Evolutionary conservation across 139 green algal genomes (phyloP), one percentile per base, ranked within the genome.

Genomic region (Eudorina sp.): DNA sequence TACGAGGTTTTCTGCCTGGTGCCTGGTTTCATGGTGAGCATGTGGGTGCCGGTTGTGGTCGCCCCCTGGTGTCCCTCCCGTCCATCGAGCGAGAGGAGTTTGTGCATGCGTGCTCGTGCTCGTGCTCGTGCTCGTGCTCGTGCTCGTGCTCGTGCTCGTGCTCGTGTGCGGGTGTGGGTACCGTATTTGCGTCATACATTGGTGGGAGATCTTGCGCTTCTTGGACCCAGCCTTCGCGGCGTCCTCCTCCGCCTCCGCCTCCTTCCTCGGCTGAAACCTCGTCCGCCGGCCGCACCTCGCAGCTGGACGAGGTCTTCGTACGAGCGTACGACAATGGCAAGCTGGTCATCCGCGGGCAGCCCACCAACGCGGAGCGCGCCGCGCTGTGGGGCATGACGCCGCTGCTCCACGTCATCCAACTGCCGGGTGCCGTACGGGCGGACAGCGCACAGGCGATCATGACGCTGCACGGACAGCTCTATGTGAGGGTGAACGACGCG

Each of bases 391-490:
- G 64, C 66, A 51, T 88, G 36, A 9, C 4, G 0, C 66, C 81
- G 25, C 18, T 88, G 21, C 40, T 45, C 31, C 45, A 55, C 45
- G 5, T 36, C 29, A 66, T 82, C 27, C 43, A 53, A 36, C 45
- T 87, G 43, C 81, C 62, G 45, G 27, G 45, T 4, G 38, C 8
- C 23, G 81, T 87, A 45, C 81, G 81, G 0, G 64, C 64, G 21
- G 81, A 79, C 1, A 79, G 45, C 18, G 81, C 83, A 0, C 38
- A 68, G 72, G 84, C 84, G 31, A 70, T 89, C 40, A 82, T 89
- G 70, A 89, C 84, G 31, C 73, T 89, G 72, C 84, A 89, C 53
- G 84, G 84, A 0, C 72, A 76, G 72, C 73, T 89, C 70, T 89
- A 84, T 41, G 45, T 89, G n/a, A 70, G 84, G 4, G 41, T 89